Conservation (phyloP, 2,329 filamentous ascomycete species). For the Pestalotiopsis sp. region DNA sequence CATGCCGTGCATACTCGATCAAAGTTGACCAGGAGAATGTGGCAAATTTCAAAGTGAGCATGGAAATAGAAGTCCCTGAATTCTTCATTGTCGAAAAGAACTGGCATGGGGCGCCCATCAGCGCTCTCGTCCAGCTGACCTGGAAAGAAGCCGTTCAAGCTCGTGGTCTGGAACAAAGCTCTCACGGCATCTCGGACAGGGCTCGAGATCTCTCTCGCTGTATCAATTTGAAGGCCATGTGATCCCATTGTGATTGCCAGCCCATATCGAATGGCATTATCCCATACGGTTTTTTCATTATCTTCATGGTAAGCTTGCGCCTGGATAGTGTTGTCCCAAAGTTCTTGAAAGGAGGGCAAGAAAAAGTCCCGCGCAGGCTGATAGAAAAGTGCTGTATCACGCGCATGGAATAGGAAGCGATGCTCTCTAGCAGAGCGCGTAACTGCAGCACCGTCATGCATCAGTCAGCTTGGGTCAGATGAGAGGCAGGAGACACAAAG, state of each 20-base stretch:
- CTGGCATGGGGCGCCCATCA: background rate
- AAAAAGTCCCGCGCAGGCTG: background rate
- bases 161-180: background rate
- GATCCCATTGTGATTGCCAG: slow-evolving; percentile 9
- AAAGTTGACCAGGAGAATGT: slow-evolving; percentile 4
- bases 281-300: slow-evolving; percentile 12
- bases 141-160: slow-evolving; percentile 9
- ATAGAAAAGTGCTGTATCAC: slow-evolving; percentile 19
- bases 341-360: background rate
- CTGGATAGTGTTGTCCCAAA: slow-evolving; percentile 16
- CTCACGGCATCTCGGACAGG: background rate
- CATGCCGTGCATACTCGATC: background rate
- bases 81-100: background rate
- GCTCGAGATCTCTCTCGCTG: background rate
- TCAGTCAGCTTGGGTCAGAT: background rate
- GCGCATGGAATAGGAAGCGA: slow-evolving; percentile 18
- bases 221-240: background rate
- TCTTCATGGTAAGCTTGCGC: slow-evolving; percentile 13
- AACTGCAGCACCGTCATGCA: background rate
- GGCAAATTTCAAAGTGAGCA: slow-evolving; percentile 13
- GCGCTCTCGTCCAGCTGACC: slow-evolving; percentile 10
- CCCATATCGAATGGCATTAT: slow-evolving; percentile 16
- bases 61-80: slow-evolving; percentile 11
- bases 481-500: background rate
- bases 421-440: slow-evolving; percentile 16